A percentile compares a stretch with the other conserved stretches of the same genome.
Evolutionary conservation across 257 asterid species (phyloP).

Genomic region (Solanum etuberosum): DNA sequence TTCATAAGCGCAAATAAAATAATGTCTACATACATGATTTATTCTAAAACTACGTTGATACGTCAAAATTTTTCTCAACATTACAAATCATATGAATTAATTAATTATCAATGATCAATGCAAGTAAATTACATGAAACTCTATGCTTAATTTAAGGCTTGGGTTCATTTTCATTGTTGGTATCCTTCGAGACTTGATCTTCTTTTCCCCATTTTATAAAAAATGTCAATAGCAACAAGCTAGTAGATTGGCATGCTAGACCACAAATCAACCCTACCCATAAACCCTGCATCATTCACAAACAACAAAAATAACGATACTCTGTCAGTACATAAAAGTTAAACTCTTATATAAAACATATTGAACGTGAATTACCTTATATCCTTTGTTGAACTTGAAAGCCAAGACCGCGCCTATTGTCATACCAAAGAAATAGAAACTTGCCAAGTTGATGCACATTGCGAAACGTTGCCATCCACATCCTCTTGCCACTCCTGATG

Average conservation of each 20-base stretch:
- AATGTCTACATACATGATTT: not conserved
- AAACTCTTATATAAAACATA: not conserved
- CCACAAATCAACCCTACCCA: slow-evolving; percentile 79
- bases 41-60: not conserved
- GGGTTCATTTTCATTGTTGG: not conserved
- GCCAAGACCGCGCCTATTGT: slow-evolving; percentile 40
- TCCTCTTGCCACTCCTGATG: slow-evolving; percentile 71
- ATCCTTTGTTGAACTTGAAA: slow-evolving; percentile 38
- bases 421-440: slow-evolving; percentile 37
- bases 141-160: not conserved
- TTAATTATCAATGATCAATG: not conserved
- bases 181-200: slow-evolving; percentile 13
- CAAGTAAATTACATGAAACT: not conserved
- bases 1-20: not conserved
- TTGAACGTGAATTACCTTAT: slow-evolving; percentile 28
- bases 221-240: slow-evolving; percentile 41
- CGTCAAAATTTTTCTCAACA: not conserved
- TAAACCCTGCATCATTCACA: slow-evolving; percentile 37
- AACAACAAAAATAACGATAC: not conserved
- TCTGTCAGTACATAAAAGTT: not conserved
- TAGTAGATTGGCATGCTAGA: slow-evolving; percentile 35
- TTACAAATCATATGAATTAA: not conserved
- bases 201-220: slow-evolving; percentile 48
- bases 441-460: slow-evolving; percentile 28
- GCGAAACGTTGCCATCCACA: slow-evolving; percentile 74